Evolutionary conservation across 2,329 filamentous ascomycete species (phyloP).

Genomic region (Pleomassaria siparia): DNA sequence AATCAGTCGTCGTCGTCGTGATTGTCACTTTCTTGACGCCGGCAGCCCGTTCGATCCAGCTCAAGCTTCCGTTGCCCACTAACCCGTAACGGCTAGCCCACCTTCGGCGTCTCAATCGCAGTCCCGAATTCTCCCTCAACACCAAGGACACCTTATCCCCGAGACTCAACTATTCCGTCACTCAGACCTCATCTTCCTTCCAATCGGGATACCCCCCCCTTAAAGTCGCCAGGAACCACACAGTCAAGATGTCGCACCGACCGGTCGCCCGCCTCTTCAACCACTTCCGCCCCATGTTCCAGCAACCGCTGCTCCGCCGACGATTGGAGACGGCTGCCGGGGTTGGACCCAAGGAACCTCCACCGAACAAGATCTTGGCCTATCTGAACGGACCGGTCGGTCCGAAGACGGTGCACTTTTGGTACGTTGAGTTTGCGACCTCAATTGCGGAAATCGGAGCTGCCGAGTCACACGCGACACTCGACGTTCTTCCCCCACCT

Average conservation of each 20-base stretch:
- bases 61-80: slow-evolving; percentile 10
- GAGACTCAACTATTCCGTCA: slow-evolving; percentile 3
- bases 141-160: slow-evolving; percentile 12
- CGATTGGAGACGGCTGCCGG: slow-evolving; percentile 67
- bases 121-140: slow-evolving; percentile 23
- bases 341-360: slow-evolving; percentile 27
- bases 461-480: slow-evolving; percentile 5
- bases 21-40: slow-evolving; percentile 12
- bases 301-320: slow-evolving; percentile 61
- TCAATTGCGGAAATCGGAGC: not conserved
- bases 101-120: slow-evolving; percentile 25
- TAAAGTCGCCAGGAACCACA: slow-evolving; percentile 4
- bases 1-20: slow-evolving; percentile 19
- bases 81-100: slow-evolving; percentile 13
- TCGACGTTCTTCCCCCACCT: not conserved
- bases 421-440: slow-evolving; percentile 55
- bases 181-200: slow-evolving; percentile 37
- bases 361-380: slow-evolving; percentile 64
- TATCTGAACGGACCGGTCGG: slow-evolving; percentile 59
- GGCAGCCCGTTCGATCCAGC: slow-evolving; percentile 15
- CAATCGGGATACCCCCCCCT: slow-evolving; percentile 24
- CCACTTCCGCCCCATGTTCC: slow-evolving; percentile 54
- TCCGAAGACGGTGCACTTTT: slow-evolving; percentile 90
- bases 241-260: slow-evolving; percentile 56
- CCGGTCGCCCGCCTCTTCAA: slow-evolving; percentile 60